Conservation (phyloP, 164 flowering plant genomes). For the Litsea cubeba region DNA sequence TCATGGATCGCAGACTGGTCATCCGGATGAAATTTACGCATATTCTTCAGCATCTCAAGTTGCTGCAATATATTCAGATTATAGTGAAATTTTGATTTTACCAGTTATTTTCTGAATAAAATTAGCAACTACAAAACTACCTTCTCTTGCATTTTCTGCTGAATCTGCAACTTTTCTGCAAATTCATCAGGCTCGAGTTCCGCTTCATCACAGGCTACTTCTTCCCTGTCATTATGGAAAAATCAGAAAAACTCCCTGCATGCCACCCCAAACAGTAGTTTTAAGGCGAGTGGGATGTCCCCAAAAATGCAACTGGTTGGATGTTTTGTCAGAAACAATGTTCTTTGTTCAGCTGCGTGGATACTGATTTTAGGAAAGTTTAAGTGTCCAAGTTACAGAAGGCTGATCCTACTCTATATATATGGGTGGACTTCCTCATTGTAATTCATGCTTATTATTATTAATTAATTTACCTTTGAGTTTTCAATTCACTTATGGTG, state of each 20-base stretch:
- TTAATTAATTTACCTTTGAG: too few relatives aligned
- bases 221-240: slow-evolving; percentile 51
- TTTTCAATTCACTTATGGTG: too few relatives aligned
- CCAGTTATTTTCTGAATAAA: not conserved
- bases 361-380: too few relatives aligned
- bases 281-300: not conserved
- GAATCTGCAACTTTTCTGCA: slow-evolving; percentile 53
- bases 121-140: slow-evolving; percentile 22
- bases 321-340: not conserved
- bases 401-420: too few relatives aligned
- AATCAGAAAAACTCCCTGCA: not conserved
- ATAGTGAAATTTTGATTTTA: not conserved
- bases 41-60: slow-evolving; percentile 79
- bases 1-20: slow-evolving; percentile 81
- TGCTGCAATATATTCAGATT: slow-evolving; percentile 43
- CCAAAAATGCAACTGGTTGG: not conserved
- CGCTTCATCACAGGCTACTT: slow-evolving; percentile 94
- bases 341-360: too few relatives aligned
- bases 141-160: slow-evolving; percentile 60
- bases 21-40: slow-evolving; percentile 68
- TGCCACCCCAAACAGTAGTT: not conserved
- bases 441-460: too few relatives aligned
- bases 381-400: too few relatives aligned
- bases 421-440: too few relatives aligned
- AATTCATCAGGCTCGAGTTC: slow-evolving; percentile 76